These are phyloP conservation scores for Achaetomiella virescens DNA, from an alignment of 495 filamentous ascomycete species.

Conservation along the genomic window DNA sequence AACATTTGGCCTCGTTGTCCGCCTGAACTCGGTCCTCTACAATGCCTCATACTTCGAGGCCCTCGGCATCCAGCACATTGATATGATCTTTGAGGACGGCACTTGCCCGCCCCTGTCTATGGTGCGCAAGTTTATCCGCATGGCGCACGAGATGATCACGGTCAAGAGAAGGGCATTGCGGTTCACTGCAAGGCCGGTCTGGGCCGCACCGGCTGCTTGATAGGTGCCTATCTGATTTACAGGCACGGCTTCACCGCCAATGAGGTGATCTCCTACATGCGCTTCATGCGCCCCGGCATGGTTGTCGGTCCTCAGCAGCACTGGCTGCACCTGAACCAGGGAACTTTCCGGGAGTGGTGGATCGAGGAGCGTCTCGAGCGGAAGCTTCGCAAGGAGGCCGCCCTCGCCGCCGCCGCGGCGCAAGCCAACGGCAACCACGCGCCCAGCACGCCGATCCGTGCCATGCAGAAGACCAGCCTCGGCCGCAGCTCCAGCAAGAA, in stretches of 20 bases:
- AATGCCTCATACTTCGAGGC: conserved; percentile 91
- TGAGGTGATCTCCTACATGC: conserved; percentile 97
- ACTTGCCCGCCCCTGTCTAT: conserved; percentile 84
- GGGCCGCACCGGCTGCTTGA: conserved; percentile 89
- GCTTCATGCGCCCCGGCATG: conserved; percentile 99
- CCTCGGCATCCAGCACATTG: conserved; percentile 87
- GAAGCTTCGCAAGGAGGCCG: conserved; percentile 41
- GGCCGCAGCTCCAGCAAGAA: conserved; percentile 48
- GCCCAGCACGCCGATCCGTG: conserved; percentile 70
- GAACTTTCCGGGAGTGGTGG: conserved; percentile 96
- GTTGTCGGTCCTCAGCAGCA: conserved; percentile 99
- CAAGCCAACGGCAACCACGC: conserved; percentile 38
- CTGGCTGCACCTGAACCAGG: conserved; percentile 97
- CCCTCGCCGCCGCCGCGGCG: conserved; percentile 47
- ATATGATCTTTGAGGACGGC: conserved; percentile 99
- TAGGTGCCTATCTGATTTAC: conserved; percentile 97
- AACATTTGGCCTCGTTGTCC: conserved; percentile 89
- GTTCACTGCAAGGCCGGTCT: conserved; percentile 98
- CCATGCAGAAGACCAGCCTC: conserved; percentile 50
- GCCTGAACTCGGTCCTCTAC: conserved; percentile 93
- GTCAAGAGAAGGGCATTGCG: conserved; percentile 79
- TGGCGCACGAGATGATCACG: conserved; percentile 91
- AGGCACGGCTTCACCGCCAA: conserved; percentile 97
- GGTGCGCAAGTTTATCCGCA: conserved; percentile 86
- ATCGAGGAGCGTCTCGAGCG: conserved; percentile 77